These are phyloP conservation scores for Coemansia sp. DNA, from an alignment of 192 early-diverging fungal genomes.

Conservation along the genomic window DNA sequence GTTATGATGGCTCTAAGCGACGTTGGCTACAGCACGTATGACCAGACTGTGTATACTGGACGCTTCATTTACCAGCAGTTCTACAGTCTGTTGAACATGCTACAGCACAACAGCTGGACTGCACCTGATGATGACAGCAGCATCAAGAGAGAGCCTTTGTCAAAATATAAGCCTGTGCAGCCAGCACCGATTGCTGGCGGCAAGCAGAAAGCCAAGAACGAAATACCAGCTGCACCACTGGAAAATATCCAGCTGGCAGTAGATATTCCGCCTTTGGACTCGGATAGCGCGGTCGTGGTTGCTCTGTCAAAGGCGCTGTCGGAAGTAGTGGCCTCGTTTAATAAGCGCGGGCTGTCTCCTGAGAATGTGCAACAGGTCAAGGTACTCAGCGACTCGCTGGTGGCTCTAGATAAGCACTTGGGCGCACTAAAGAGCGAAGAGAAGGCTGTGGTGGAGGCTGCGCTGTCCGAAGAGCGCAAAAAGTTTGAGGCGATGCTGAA, in stretches of 20 bases:
- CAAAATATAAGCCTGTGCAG: neutral
- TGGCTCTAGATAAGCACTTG: conserved; percentile 55
- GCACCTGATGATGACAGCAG: conserved; percentile 31
- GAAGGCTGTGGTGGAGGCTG: conserved; percentile 54
- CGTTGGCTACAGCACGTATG: conserved; percentile 61
- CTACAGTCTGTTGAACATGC: conserved; percentile 54
- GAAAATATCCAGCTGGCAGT: conserved; percentile 37
- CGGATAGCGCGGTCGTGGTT: conserved; percentile 35
- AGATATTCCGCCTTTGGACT: conserved; percentile 46
- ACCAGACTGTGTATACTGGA: conserved; percentile 48
- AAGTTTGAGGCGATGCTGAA: conserved; percentile 57
- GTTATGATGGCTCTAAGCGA: conserved; percentile 52
- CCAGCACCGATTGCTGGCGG: neutral
- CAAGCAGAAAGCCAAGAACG: conserved; percentile 5
- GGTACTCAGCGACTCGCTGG: conserved; percentile 53
- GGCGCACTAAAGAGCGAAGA: conserved; percentile 50
- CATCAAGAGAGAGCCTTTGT: conserved; percentile 4
- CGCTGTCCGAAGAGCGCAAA: conserved; percentile 61
- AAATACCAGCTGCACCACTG: conserved; percentile 21
- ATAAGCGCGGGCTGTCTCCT: conserved; percentile 39
- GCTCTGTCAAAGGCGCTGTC: conserved; percentile 37
- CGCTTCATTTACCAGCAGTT: conserved; percentile 54
- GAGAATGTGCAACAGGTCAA: conserved; percentile 43
- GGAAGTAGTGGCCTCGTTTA: conserved; percentile 33
- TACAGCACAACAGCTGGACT: conserved; percentile 49